These are phyloP conservation scores for Peniophora sp. DNA, from an alignment of 1,284 basidiomycete genomes.

Conservation along the genomic window DNA sequence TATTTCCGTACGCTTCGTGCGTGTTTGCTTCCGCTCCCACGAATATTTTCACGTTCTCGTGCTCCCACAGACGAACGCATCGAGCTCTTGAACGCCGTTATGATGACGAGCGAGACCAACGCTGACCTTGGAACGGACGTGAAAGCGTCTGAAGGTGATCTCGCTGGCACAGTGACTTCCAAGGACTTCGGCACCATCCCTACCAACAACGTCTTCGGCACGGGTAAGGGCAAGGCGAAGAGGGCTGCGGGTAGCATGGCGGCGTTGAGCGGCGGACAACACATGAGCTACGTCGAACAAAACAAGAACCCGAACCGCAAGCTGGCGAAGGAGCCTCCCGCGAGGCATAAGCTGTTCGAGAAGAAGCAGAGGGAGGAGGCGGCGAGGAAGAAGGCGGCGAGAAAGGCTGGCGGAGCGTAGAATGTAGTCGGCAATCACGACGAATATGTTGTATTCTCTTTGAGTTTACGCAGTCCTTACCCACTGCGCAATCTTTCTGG, in stretches of 20 bases:
- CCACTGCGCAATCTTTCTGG: no score
- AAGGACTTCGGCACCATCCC: conserved; percentile 55
- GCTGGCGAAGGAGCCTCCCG: conserved; percentile 56
- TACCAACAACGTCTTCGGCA: conserved; percentile 5
- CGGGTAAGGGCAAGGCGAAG: conserved; percentile 58
- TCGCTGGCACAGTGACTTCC: conserved; percentile 71
- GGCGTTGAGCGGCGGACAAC: conserved; percentile 80
- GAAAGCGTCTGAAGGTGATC: conserved; percentile 67
- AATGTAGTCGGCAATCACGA: not conserved
- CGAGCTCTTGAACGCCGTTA: conserved; percentile 86
- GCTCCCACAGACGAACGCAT: conserved; percentile 95
- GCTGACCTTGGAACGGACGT: conserved; percentile 86
- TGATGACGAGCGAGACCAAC: conserved; percentile 87
- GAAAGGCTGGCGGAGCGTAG: conserved; percentile 9
- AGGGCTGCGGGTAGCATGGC: conserved; percentile 80
- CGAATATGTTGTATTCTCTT: no score
- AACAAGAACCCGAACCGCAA: conserved; percentile 87
- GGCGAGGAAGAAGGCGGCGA: conserved; percentile 47
- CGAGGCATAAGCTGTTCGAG: conserved; percentile 73
- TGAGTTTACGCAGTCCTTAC: no score
- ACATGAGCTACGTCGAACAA: conserved; percentile 88
- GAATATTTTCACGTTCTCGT: no score
- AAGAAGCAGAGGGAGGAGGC: conserved; percentile 70
- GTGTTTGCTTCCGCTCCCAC: conserved; percentile 21
- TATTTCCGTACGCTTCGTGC: no score